phyloP scores from a whole-genome alignment of 345 rosid species.

The Bretschneidera sinensis region DNA sequence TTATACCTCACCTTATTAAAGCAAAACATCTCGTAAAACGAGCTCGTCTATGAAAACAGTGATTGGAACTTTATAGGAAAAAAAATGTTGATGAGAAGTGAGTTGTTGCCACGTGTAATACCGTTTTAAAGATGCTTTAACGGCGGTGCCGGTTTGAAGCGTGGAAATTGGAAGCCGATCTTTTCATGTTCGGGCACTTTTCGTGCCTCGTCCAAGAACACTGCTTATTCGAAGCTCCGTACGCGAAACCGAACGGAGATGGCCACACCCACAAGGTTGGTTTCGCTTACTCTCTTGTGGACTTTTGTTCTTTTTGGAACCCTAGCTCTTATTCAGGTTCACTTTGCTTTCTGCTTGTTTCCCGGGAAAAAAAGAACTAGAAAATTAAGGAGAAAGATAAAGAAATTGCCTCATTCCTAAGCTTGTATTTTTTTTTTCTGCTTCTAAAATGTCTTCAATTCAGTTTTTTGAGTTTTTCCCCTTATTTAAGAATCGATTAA shows the following conservation, averaged over 20 bases:
- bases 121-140: too few species aligned
- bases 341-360: neutral
- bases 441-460: neutral
- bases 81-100: too few species aligned
- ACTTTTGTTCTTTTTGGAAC: conserved; percentile 51
- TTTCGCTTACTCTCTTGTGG: conserved; percentile 50
- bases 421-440: conserved; percentile 4
- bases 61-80: too few species aligned
- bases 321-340: conserved; percentile 72
- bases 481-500: conserved; percentile 44
- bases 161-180: too few species aligned
- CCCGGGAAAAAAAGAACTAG: too few species aligned
- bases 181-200: too few species aligned
- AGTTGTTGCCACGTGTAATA: too few species aligned
- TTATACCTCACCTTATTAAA: too few species aligned
- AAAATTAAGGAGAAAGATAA: neutral
- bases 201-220: neutral
- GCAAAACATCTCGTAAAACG: too few species aligned
- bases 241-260: conserved; percentile 21
- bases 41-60: too few species aligned
- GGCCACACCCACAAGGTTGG: conserved; percentile 50
- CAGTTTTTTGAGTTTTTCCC: neutral
- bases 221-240: neutral
- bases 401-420: too few species aligned
- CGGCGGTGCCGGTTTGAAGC: too few species aligned